Evolutionary conservation across 352 stramenopile species (phyloP).

Genomic region (Blastocystis hominis): DNA sequence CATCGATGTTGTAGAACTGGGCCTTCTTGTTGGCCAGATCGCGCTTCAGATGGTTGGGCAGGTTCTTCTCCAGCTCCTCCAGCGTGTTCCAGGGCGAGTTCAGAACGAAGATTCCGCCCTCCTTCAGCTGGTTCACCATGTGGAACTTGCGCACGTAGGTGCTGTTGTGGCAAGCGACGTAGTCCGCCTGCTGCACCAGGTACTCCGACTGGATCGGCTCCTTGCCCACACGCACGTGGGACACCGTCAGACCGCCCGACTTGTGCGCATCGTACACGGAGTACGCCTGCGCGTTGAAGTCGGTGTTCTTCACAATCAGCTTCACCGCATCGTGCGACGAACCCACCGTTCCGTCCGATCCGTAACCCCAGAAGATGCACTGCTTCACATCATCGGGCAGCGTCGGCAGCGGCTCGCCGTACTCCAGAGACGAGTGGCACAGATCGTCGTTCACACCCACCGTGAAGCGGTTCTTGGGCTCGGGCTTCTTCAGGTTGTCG

Average conservation of each 20-base stretch:
- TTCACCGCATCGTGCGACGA: constrained; percentile 66
- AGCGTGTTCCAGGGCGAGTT: constrained; percentile 59
- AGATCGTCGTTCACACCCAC: constrained; percentile 73
- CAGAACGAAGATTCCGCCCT: constrained; percentile 61
- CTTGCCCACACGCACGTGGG: constrained; percentile 59
- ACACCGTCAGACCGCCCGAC: constrained; percentile 66
- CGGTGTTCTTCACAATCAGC: constrained; percentile 64
- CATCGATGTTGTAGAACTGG: constrained; percentile 66
- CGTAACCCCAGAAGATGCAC: constrained; percentile 78
- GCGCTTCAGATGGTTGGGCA: constrained; percentile 64
- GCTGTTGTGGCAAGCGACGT: constrained; percentile 67
- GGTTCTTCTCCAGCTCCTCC: constrained; percentile 61
- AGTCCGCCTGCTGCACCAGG: constrained; percentile 62
- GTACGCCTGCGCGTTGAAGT: constrained; percentile 66
- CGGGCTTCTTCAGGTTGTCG: constrained; percentile 63
- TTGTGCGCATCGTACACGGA: constrained; percentile 69
- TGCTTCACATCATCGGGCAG: constrained; percentile 69
- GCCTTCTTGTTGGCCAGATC: constrained; percentile 63
- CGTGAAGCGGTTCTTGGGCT: constrained; percentile 68
- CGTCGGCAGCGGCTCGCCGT: constrained; percentile 64
- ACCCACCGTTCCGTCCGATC: constrained; percentile 68
- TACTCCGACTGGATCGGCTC: constrained; percentile 55
- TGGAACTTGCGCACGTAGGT: constrained; percentile 68
- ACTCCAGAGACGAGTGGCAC: constrained; percentile 63
- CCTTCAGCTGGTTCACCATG: constrained; percentile 65